phyloP scores from a whole-genome alignment of 2,329 filamentous ascomycete genomes.

The Microascus cirrosus region DNA sequence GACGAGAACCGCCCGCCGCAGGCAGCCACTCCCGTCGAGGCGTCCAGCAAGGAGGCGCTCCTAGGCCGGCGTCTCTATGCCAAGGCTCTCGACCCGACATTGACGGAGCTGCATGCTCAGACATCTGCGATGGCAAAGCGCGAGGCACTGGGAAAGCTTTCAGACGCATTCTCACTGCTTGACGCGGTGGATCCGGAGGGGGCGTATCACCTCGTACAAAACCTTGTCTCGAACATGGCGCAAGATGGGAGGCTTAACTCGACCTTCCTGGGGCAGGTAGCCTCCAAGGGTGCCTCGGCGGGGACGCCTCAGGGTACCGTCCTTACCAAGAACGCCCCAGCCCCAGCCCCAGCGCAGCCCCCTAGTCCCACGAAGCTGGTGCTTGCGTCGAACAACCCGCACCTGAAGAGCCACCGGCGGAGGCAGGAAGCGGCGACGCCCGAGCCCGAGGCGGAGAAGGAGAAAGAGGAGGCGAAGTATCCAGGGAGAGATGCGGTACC shows the following conservation, averaged over 20 bases:
- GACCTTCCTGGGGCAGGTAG: slow-evolving; percentile 24
- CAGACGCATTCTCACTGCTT: slow-evolving; percentile 74
- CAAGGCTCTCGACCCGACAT: slow-evolving; percentile 69
- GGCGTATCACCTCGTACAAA: slow-evolving; percentile 71
- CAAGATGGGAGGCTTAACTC: slow-evolving; percentile 54
- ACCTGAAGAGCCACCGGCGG: slow-evolving; percentile 67
- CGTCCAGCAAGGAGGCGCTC: slow-evolving; percentile 67
- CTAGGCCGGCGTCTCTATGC: slow-evolving; percentile 73
- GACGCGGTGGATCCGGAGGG: slow-evolving; percentile 86
- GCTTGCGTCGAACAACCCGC: slow-evolving; percentile 72
- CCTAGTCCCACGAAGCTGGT: slow-evolving; percentile 53
- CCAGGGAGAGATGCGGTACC: slow-evolving; percentile 43
- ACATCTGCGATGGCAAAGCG: slow-evolving; percentile 57
- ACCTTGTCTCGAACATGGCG: slow-evolving; percentile 63
- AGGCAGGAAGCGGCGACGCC: slow-evolving; percentile 38
- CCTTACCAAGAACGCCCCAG: slow-evolving; percentile 36
- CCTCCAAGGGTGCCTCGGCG: background rate
- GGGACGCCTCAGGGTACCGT: slow-evolving; percentile 41
- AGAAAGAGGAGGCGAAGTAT: slow-evolving; percentile 39
- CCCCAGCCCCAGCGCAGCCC: slow-evolving; percentile 4
- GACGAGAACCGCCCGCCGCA: slow-evolving; percentile 55
- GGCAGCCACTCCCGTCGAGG: slow-evolving; percentile 33
- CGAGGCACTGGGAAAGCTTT: slow-evolving; percentile 71
- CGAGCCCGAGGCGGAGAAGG: slow-evolving; percentile 34
- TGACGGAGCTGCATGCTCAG: slow-evolving; percentile 80